Conservation (phyloP, 2,329 filamentous ascomycete species). For the Pezicula neosporulosa region DNA sequence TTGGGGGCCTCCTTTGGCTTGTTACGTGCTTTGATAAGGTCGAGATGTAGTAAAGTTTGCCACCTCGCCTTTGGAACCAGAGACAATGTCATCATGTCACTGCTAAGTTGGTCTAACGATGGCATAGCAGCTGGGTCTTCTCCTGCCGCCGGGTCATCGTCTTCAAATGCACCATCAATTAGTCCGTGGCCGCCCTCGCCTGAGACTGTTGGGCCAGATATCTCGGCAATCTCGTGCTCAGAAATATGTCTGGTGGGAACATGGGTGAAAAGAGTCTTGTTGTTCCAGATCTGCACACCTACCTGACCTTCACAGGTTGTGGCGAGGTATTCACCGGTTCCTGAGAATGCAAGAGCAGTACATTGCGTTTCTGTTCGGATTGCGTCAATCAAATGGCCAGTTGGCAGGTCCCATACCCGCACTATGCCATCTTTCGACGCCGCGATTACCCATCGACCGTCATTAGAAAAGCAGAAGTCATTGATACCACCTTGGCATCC, state of each 20-base stretch:
- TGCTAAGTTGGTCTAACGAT: conserved; percentile 71
- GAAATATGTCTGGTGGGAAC: conserved; percentile 82
- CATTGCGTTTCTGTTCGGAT: conserved; percentile 78
- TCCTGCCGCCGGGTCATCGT: conserved; percentile 45
- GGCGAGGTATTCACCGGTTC: conserved; percentile 90
- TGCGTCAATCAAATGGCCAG: conserved; percentile 90
- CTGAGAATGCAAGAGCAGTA: conserved; percentile 82
- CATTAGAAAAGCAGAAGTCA: conserved; percentile 85
- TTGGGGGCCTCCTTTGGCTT: conserved; percentile 92
- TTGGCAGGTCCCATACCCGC: conserved; percentile 92
- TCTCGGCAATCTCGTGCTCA: conserved; percentile 65
- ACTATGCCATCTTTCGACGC: conserved; percentile 77
- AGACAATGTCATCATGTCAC: conserved; percentile 83
- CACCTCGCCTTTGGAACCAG: conserved; percentile 86
- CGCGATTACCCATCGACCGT: conserved; percentile 90
- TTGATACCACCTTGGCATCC: conserved; percentile 71
- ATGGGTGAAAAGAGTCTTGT: conserved; percentile 86
- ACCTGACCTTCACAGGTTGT: conserved; percentile 78
- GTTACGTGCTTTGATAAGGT: conserved; percentile 86
- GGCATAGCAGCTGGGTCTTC: conserved; percentile 49
- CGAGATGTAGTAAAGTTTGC: conserved; percentile 91
- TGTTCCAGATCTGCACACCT: conserved; percentile 95
- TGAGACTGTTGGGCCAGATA: conserved; percentile 70
- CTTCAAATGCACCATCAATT: conserved; percentile 72
- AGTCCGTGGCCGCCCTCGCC: conserved; percentile 77